A percentile compares a stretch with the other conserved stretches of the same genome.
phyloP scores from a whole-genome alignment of 805 yeast species.

The Candida sithepensis region DNA sequence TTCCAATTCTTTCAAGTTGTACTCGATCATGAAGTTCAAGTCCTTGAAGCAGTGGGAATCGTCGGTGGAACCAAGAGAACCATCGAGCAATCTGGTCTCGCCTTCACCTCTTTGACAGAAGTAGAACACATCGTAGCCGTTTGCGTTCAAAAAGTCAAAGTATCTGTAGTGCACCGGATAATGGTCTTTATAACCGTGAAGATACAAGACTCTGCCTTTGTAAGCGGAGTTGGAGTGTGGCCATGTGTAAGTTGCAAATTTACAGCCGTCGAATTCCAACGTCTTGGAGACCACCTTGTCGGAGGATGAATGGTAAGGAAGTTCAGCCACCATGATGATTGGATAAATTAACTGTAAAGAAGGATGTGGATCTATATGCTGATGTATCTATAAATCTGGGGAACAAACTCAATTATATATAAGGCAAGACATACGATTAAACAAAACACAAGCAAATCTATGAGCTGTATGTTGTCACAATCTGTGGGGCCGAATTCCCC shows the following conservation, averaged over 20 bases:
- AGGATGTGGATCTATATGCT: no score
- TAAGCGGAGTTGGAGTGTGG: slow-evolving; percentile 8
- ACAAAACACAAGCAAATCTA: no score
- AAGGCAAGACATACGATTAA: no score
- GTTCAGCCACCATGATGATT: not conserved
- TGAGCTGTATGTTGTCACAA: no score
- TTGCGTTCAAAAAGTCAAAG: slow-evolving; percentile 47
- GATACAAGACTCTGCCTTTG: slow-evolving; percentile 54
- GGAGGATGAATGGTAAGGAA: not conserved
- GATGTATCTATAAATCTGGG: no score
- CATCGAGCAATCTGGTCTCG: slow-evolving; percentile 48
- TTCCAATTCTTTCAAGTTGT: slow-evolving; percentile 35
- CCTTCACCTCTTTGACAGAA: slow-evolving; percentile 81
- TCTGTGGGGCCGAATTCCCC: no score
- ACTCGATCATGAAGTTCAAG: slow-evolving; percentile 52
- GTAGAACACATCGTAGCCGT: slow-evolving; percentile 63
- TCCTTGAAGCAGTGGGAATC: slow-evolving; percentile 57
- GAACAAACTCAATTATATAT: no score
- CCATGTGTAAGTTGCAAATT: slow-evolving; percentile 22
- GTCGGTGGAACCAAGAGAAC: slow-evolving; percentile 50
- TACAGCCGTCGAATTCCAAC: slow-evolving; percentile 17
- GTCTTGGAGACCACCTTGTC: slow-evolving; percentile 1
- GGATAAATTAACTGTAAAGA: no score
- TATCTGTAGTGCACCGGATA: slow-evolving; percentile 45
- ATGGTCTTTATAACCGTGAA: slow-evolving; percentile 73